Base-by-base conservation (phyloP, 2,329 filamentous ascomycete genomes). In the Fusarium foetens region DNA sequence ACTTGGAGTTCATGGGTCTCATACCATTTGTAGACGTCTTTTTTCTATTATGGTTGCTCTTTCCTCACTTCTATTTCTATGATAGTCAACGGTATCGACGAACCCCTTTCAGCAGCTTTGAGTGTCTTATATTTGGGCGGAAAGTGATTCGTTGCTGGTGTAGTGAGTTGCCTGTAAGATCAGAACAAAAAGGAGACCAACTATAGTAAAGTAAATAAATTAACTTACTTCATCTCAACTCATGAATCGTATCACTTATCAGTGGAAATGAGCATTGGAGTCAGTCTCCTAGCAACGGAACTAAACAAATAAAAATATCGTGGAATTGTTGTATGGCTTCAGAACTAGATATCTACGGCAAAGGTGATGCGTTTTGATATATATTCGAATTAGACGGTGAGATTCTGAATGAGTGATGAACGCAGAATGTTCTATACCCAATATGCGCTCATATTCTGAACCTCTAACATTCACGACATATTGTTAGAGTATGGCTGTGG, bases 11-110 rank as follows among this genome's bases (percentile, higher is more conserved):
- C 33, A 59, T 67, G 75, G 75, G 71, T 69, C 55, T 77, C 67
- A 68, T 67, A 74, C 68, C 63, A 75, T 75, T 54, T 77, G 75
- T 77, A 77, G 75, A 75, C 69, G 70, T 59, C 61, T 67, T 70
- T 66, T 70, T 61, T 71, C 41, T 60, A 35, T 63, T 66, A 39
- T 57, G 67, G 33, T 54, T 64, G 55, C 33, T 60, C 36, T 71
- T 46, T 73, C 58, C 59, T 60, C 59, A 51, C 46, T 58, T 68
- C 53, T 68, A 59, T 66, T 67, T 58, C 38, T 66, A 71, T 52
- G 61, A 70, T 76, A 76, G 66, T 74, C 61, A 67, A 72, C 72
- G 58, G 52, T 63, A 53, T 72, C 53, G 54, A 54, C 64, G 29
- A 70, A 69, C 63, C 52, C 51, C 51, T 66, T 76, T 54, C 51